Percentiles rank a stretch among this genome's conserved stretches.
Conservation (phyloP, 768 basidiomycete species). For the Infundibulicybe gibba region DNA sequence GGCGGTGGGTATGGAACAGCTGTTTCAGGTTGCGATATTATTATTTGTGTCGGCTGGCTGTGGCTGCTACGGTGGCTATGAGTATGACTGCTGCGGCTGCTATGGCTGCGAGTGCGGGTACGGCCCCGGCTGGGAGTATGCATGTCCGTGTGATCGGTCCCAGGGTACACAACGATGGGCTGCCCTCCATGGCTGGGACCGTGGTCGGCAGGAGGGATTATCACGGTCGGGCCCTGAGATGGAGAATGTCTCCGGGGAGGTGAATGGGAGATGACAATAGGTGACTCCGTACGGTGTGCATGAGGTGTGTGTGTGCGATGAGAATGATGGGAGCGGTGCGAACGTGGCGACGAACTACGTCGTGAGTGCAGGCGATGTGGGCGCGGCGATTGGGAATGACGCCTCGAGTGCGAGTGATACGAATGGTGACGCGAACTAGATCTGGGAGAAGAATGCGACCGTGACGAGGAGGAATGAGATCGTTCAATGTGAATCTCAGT, state of each 20-base stretch:
- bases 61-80: neutral
- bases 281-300: too few species aligned
- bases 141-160: too few species aligned
- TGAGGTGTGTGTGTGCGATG: neutral
- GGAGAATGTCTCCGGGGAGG: too few species aligned
- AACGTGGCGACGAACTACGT: neutral
- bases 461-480: neutral
- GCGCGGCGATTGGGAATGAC: neutral
- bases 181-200: neutral
- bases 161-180: too few species aligned
- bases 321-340: conserved; percentile 1
- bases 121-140: conserved; percentile 1
- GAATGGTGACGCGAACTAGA: conserved; percentile 2
- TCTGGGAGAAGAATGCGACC: conserved; percentile 13
- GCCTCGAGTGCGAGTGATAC: conserved; percentile 1
- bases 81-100: neutral
- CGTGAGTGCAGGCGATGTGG: conserved; percentile 1
- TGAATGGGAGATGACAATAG: too few species aligned
- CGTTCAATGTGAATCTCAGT: neutral
- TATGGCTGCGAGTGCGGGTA: neutral
- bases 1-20: neutral
- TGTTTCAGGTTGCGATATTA: too few species aligned
- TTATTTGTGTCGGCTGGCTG: neutral
- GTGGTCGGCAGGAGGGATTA: too few species aligned
- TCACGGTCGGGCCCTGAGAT: too few species aligned